Evolutionary conservation across 306 rosid genomes (phyloP).

Genomic region (Fagus crenata): DNA sequence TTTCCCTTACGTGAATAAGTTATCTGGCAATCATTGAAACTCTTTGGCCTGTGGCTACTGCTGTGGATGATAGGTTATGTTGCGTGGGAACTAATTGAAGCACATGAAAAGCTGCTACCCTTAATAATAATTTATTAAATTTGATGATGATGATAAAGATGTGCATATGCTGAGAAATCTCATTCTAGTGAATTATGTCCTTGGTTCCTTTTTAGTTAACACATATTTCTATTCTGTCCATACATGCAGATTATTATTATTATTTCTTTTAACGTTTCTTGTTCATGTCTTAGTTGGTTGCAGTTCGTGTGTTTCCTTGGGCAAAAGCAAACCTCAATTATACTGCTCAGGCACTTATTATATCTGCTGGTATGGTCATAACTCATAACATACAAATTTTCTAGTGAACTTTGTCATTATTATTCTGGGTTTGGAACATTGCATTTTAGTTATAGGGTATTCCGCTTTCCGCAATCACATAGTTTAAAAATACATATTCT

Average conservation of each 20-base stretch:
- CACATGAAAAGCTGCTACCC: neutral
- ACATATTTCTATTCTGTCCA: neutral
- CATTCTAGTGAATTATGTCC: neutral
- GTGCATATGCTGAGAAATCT: neutral
- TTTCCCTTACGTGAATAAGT: slow-evolving; percentile 8
- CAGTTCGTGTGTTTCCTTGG: slow-evolving; percentile 88
- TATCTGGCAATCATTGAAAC: slow-evolving; percentile 1
- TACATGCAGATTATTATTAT: neutral
- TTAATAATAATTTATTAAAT: too few species aligned
- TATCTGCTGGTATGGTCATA: slow-evolving; percentile 66
- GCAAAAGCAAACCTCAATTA: slow-evolving; percentile 91
- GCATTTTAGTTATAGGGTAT: neutral
- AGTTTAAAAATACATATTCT: neutral
- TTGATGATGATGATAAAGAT: neutral
- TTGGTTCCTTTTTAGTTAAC: neutral
- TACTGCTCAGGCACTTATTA: slow-evolving; percentile 91
- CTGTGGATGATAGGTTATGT: slow-evolving; percentile 14
- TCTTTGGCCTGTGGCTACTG: neutral
- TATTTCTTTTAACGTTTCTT: slow-evolving; percentile 1
- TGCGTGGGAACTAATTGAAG: neutral
- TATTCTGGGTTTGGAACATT: neutral
- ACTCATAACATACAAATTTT: slow-evolving; percentile 1
- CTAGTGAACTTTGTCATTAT: neutral
- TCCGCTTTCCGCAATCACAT: neutral
- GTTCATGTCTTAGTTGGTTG: slow-evolving; percentile 55